phyloP scores from a whole-genome alignment of 148 eudicot species.

The Rhododendron henanense region DNA sequence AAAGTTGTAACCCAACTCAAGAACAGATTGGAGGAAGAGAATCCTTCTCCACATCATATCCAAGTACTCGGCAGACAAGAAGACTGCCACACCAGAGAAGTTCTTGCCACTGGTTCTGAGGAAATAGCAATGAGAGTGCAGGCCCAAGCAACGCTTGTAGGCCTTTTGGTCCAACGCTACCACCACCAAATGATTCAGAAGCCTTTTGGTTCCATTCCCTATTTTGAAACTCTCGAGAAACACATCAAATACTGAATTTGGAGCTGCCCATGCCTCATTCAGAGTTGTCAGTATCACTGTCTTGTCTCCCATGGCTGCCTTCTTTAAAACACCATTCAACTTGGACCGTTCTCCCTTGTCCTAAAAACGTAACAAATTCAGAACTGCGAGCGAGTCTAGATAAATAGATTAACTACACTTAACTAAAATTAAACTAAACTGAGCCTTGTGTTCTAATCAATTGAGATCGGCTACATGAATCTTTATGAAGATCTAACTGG shows the following conservation, averaged over 20 bases:
- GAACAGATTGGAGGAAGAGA: conserved; percentile 33
- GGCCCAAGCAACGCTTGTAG: conserved; percentile 26
- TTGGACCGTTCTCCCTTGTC: not conserved
- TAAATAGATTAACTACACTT: too few species aligned
- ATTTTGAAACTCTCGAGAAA: conserved; percentile 37
- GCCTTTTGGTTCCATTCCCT: conserved; percentile 21
- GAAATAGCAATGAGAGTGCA: conserved; percentile 27
- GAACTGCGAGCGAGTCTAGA: too few species aligned
- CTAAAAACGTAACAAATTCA: not conserved
- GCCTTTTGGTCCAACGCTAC: conserved; percentile 35
- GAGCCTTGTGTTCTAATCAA: too few species aligned
- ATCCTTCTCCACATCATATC: conserved; percentile 54
- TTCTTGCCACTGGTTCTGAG: conserved; percentile 21
- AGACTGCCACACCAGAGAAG: conserved; percentile 30
- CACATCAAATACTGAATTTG: conserved; percentile 30
- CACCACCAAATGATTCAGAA: conserved; percentile 29
- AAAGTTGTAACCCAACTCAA: conserved; percentile 50
- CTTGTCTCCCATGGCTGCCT: conserved; percentile 27
- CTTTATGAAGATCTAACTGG: too few species aligned
- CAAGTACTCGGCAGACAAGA: conserved; percentile 42
- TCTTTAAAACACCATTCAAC: conserved; percentile 14
- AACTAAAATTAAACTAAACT: too few species aligned
- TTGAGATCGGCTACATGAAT: too few species aligned
- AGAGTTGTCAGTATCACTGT: conserved; percentile 33
- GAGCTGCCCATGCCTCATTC: conserved; percentile 40